Percentiles rank a stretch among this genome's conserved stretches.
Evolutionary conservation across 2,329 filamentous ascomycete genomes (phyloP).

Genomic region (Blastomyces percursus): DNA sequence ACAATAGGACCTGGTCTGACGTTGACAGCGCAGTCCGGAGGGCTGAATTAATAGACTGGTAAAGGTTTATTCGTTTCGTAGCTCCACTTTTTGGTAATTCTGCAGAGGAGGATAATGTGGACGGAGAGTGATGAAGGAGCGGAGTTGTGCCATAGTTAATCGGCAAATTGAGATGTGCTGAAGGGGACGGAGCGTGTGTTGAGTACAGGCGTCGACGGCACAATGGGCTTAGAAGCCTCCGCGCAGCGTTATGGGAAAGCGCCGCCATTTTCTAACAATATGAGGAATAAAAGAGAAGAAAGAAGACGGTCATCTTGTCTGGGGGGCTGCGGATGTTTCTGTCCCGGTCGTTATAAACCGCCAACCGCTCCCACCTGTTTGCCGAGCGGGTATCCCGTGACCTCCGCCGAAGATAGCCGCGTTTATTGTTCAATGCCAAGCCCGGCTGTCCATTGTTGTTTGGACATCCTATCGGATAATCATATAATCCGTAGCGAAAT

Average conservation of each 20-base stretch:
- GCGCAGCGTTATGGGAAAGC: slow-evolving; percentile 9
- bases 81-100: slow-evolving; percentile 62
- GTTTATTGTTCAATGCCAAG: neutral
- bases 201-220: slow-evolving; percentile 34
- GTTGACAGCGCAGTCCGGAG: slow-evolving; percentile 69
- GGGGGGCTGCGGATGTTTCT: neutral
- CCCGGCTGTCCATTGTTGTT: neutral
- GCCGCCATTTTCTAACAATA: neutral
- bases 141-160: slow-evolving; percentile 77
- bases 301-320: neutral
- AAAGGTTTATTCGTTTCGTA: slow-evolving; percentile 83
- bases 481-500: neutral
- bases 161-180: slow-evolving; percentile 64
- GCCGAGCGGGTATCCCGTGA: neutral
- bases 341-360: neutral
- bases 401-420: slow-evolving; percentile 3
- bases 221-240: neutral
- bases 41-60: slow-evolving; percentile 86
- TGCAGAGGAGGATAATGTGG: slow-evolving; percentile 56
- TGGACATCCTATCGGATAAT: neutral
- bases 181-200: slow-evolving; percentile 32
- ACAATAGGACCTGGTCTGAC: slow-evolving; percentile 79
- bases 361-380: neutral
- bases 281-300: neutral
- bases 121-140: slow-evolving; percentile 68